Percentiles rank a stretch among this genome's conserved stretches.
Conservation (phyloP, 148 eudicot species). For the Hydrangea macrophylla region DNA sequence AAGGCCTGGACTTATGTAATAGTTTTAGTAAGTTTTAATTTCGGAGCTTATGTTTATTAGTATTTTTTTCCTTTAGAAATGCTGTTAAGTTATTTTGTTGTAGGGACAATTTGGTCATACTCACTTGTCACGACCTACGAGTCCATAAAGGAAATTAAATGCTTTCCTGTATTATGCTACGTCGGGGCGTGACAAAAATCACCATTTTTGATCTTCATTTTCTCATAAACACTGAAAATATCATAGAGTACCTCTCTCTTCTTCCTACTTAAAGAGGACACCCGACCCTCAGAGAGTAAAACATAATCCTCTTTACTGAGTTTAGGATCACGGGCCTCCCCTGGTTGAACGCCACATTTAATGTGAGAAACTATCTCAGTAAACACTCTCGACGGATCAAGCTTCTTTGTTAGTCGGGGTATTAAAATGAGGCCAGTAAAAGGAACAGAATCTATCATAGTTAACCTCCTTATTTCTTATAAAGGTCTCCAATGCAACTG, state of each 20-base stretch:
- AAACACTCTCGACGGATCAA: constrained; percentile 43
- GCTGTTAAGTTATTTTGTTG: too few relatives aligned
- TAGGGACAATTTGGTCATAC: too few relatives aligned
- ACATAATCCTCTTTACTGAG: constrained; percentile 22
- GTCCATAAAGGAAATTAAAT: too few relatives aligned
- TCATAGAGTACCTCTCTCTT: constrained; percentile 40
- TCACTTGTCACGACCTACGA: too few relatives aligned
- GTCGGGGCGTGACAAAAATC: too few relatives aligned
- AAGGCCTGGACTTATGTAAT: too few relatives aligned
- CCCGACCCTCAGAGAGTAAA: constrained; percentile 22
- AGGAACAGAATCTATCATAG: constrained; percentile 30
- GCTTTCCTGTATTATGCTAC: too few relatives aligned
- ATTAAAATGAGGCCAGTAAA: constrained; percentile 58
- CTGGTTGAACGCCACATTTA: constrained; percentile 28
- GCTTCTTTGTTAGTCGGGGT: constrained; percentile 30
- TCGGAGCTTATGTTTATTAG: too few relatives aligned
- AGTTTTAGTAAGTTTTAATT: too few relatives aligned
- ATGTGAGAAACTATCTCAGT: constrained; percentile 51
- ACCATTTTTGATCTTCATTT: constrained; percentile 31
- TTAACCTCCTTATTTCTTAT: constrained; percentile 40
- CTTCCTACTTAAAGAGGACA: constrained; percentile 23
- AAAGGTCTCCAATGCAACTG: constrained; percentile 26
- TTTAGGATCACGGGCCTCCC: constrained; percentile 6
- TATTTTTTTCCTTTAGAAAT: too few relatives aligned
- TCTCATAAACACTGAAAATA: constrained; percentile 47